A percentile compares a stretch with the other conserved stretches of the same genome.
Conservation (phyloP, 257 asterid species). For the Forsythia suspensa region DNA sequence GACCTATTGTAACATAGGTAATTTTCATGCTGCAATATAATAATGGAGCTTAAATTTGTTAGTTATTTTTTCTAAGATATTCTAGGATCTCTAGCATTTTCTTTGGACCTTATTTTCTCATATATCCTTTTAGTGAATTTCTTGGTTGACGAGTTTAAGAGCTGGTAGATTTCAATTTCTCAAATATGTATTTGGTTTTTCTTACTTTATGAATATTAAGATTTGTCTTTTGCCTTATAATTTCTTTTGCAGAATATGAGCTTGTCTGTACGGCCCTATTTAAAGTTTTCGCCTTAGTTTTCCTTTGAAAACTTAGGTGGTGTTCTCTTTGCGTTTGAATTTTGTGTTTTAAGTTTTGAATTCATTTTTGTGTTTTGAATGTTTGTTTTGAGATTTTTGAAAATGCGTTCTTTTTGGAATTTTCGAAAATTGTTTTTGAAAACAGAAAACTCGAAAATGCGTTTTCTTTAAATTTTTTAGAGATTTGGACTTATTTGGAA, state of each 20-base stretch:
- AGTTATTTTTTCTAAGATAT: neutral
- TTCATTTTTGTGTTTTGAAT: too few species aligned
- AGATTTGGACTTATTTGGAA: too few species aligned
- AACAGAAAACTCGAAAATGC: too few species aligned
- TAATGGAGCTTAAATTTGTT: neutral
- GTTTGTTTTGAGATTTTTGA: too few species aligned
- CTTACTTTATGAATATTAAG: neutral
- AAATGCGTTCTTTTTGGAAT: too few species aligned
- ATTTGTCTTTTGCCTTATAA: neutral
- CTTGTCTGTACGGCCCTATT: neutral
- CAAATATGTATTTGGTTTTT: neutral
- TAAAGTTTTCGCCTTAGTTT: neutral
- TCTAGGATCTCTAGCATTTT: neutral
- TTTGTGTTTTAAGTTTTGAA: too few species aligned
- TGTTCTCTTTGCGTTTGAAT: too few species aligned
- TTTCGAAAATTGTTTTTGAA: too few species aligned
- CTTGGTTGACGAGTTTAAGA: neutral
- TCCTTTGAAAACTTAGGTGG: neutral
- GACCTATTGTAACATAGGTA: neutral
- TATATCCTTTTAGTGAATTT: neutral
- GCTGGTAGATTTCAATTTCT: neutral
- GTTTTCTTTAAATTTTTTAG: too few species aligned
- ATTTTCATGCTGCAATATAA: neutral
- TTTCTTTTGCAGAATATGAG: neutral
- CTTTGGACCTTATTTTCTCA: neutral